Evolutionary conservation across 768 basidiomycete genomes (phyloP), one percentile per base, ranked within the genome.

Genomic region (Ramaria rubella): DNA sequence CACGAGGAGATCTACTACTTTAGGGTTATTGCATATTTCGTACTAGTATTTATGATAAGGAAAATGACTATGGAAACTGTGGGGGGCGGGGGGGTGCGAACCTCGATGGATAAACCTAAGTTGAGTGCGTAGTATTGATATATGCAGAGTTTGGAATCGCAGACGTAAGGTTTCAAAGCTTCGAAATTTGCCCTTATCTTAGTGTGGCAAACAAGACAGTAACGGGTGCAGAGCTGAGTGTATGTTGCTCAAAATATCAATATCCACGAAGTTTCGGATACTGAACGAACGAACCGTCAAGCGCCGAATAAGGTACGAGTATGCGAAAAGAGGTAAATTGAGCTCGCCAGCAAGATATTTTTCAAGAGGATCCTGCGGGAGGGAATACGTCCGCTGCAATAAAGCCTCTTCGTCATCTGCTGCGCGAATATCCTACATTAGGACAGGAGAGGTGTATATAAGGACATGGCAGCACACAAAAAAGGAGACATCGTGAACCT

Each of bases 141-240:
- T 5, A 79, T 71, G 67, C 87, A 89, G 4, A 89, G 74, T 52
- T 77, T 77, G 4, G 75, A 75, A 54, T 78, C 75, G 65, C 86
- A 89, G 24, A 89, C 85, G 63, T 86, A 88, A 1, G 87, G 87
- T 64, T 86, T 85, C 58, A 87, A 76, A 1, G 81, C 78, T 59
- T 81, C 80, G 57, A 77, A 80, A 38, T 78, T 73, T 15, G 52
- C 42, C 26, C 14, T 19, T 19, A 44, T 46, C 38, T 75, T 77
- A 60, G 79, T 79, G 62, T 86, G 85, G 68, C 87, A 87, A n/a
- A 86, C 82, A n/a, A 85, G 73, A 61, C 87, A 89, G 67, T 81
- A 86, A 21, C 80, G 74, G 0, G 82, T 80, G 61, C 84, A 87
- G 21, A 87, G 73, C 82, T 86, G 58, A 36, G 52, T n/a, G n/a